Conservation (phyloP, 495 filamentous ascomycete species). For the Talaromyces stipitatus region DNA sequence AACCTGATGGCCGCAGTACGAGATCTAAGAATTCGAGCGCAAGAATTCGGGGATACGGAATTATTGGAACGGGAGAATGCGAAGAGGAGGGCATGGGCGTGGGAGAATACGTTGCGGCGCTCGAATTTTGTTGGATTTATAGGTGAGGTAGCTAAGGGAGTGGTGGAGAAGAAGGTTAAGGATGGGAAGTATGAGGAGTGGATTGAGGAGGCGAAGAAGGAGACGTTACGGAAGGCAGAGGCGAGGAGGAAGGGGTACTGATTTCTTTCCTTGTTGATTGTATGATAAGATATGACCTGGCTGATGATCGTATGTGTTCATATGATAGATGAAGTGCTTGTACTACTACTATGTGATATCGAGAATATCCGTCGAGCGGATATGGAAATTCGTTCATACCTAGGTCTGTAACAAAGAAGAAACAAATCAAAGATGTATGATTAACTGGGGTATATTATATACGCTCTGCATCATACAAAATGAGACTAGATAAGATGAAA, state of each 20-base stretch:
- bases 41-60: conserved; percentile 78
- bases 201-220: conserved; percentile 68
- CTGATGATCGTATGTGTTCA: neutral
- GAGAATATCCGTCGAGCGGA: too few species aligned
- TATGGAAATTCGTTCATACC: neutral
- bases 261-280: neutral
- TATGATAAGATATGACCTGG: neutral
- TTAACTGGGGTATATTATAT: neutral
- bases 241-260: conserved; percentile 31
- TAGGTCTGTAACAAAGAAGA: neutral
- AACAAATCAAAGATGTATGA: neutral
- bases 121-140: conserved; percentile 98
- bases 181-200: conserved; percentile 64
- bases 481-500: conserved; percentile 7
- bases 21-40: conserved; percentile 67
- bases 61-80: conserved; percentile 69
- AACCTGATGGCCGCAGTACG: conserved; percentile 89
- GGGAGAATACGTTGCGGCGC: conserved; percentile 88
- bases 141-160: conserved; percentile 82
- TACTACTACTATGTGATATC: too few species aligned
- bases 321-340: neutral
- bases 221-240: conserved; percentile 61
- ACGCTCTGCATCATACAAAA: neutral
- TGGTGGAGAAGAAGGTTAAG: conserved; percentile 61
- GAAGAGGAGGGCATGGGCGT: conserved; percentile 81